Percentiles rank a stretch among this genome's conserved stretches.
phyloP scores from a whole-genome alignment of 805 yeast species.

The Teunomyces funiuensis region DNA sequence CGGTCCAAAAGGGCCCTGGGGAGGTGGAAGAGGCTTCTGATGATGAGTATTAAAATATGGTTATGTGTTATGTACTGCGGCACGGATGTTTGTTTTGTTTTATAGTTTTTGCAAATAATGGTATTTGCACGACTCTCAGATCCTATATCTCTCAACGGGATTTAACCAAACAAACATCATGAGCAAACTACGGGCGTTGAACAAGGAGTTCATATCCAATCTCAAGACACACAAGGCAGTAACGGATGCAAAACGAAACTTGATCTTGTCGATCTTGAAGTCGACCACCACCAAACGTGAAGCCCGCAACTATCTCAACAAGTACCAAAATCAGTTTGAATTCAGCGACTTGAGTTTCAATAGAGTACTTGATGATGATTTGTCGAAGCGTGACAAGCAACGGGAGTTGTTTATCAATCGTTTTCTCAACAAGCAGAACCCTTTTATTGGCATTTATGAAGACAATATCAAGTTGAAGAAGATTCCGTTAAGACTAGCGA shows the following conservation, averaged over 20 bases:
- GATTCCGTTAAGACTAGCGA: slow-evolving; percentile 53
- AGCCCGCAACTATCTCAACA: slow-evolving; percentile 74
- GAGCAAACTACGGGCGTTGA: slow-evolving; percentile 29
- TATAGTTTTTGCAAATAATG: not conserved
- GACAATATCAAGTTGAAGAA: slow-evolving; percentile 31
- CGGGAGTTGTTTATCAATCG: slow-evolving; percentile 34
- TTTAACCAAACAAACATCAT: slow-evolving; percentile 12
- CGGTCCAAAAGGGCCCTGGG: slow-evolving; percentile 7
- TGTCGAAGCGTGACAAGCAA: slow-evolving; percentile 25
- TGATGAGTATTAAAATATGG: slow-evolving; percentile 7
- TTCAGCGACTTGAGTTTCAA: slow-evolving; percentile 15
- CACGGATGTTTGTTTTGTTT: not conserved
- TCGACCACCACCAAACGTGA: slow-evolving; percentile 94
- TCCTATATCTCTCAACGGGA: not conserved
- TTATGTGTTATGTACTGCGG: not conserved
- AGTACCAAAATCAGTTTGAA: slow-evolving; percentile 55
- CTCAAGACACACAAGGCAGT: slow-evolving; percentile 27
- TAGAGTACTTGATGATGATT: not conserved
- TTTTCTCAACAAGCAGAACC: slow-evolving; percentile 31
- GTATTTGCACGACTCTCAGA: not conserved
- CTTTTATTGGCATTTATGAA: slow-evolving; percentile 32
- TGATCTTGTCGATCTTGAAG: slow-evolving; percentile 79
- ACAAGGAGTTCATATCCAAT: slow-evolving; percentile 37
- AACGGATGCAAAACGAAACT: slow-evolving; percentile 58
- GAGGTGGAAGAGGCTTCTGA: slow-evolving; percentile 12